Evolutionary conservation across 495 filamentous ascomycete genomes (phyloP), one percentile per base, ranked within the genome.

Genomic region (Extremus antarcticus): DNA sequence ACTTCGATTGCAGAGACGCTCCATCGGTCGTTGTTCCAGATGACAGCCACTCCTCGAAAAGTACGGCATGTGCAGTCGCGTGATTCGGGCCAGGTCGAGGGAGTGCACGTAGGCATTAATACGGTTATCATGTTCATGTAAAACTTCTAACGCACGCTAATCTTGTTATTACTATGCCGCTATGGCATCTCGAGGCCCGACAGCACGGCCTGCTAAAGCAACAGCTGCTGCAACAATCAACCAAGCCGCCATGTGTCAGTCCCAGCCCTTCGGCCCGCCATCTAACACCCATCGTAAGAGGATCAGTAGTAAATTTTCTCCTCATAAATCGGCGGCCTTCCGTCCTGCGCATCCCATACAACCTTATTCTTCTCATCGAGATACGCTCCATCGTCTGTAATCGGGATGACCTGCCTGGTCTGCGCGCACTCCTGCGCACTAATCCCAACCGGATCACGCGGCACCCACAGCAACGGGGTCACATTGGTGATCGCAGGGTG

Each of bases 401-500:
- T 77, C 0, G 70, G 72, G 8, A 82, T 79, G 8, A 66, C 64
- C 0, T 72, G 65, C 55, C 71, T 68, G 3, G 77, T 83, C 47
- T 84, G 75, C 43, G 76, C 64, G 39, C 86, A 68, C 65, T 88
- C 86, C 58, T 82, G 76, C 25, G 67, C 65, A 54, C 77, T 81
- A 19, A 87, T 78, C 1, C 82, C 79, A 61, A 78, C 81, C 1
- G 77, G 70, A 65, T 90, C 86, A 19, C 72, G 72, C 0, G 84
- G 83, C 3, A 90, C 78, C 86, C 86, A 90, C 8, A 90, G 68
- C 41, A 73, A 70, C 4, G 84, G 83, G 0, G 78, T 72, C 0
- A 70, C 69, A 11, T 71, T 67, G 50, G 76, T 80, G 58, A 90
- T 76, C 40, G 83, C 82, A 0, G 85, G 85, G 59, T 87, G 78